A percentile compares a stretch with the other conserved stretches of the same genome.
Evolutionary conservation across 1,284 basidiomycete species (phyloP).

Genomic region (Boletus sp.): DNA sequence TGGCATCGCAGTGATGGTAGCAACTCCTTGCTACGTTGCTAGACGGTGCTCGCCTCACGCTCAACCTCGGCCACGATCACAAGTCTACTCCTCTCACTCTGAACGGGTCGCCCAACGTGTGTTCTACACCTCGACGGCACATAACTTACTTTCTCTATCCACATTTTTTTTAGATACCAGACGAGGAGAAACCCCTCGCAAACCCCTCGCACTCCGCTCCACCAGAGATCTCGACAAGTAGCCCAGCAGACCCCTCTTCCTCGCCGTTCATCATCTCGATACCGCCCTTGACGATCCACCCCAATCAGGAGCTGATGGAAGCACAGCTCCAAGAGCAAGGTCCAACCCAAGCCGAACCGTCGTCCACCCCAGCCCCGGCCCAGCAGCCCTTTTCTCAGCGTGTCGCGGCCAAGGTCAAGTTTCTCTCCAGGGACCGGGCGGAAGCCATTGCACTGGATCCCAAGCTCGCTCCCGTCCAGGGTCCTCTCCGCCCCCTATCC

Average conservation of each 20-base stretch:
- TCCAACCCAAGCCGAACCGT: neutral
- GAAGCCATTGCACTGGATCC: conserved; percentile 29
- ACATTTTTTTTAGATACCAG: conserved; percentile 10
- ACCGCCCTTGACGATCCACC: conserved; percentile 14
- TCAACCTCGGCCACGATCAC: conserved; percentile 16
- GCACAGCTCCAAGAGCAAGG: neutral
- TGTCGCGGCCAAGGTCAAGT: conserved; percentile 16
- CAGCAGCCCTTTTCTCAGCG: conserved; percentile 11
- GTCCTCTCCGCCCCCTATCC: conserved; percentile 30
- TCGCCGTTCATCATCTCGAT: conserved; percentile 12
- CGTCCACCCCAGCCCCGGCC: neutral
- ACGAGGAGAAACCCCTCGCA: conserved; percentile 19
- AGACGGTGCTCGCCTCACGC: conserved; percentile 29
- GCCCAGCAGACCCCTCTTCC: conserved; percentile 15
- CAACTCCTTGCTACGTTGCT: neutral
- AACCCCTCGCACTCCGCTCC: conserved; percentile 3
- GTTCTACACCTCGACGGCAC: conserved; percentile 3
- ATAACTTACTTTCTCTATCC: neutral
- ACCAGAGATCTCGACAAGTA: conserved; percentile 4
- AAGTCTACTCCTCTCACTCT: neutral
- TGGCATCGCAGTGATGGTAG: neutral
- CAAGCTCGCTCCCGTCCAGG: conserved; percentile 34
- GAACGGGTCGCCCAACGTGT: conserved; percentile 10
- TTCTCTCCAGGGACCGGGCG: conserved; percentile 24
- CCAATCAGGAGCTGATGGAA: conserved; percentile 1